Evolutionary conservation across 169 alveolate species (phyloP).

Genomic region (Plasmodium blacklocki): DNA sequence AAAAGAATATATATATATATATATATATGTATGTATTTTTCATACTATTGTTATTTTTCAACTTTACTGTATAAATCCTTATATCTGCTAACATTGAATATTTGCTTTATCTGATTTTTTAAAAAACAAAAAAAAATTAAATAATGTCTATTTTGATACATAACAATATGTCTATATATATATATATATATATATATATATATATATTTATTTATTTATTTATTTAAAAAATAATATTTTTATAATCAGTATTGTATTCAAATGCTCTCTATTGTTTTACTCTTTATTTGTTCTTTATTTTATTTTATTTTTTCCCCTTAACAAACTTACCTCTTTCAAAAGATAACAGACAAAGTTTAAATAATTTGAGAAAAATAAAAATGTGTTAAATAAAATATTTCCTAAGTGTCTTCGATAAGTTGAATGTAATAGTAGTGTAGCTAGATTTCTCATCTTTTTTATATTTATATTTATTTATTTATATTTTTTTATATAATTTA

Average conservation of each 20-base stretch:
- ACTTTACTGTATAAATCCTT: slow-evolving; percentile 39
- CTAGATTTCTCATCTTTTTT: slow-evolving; percentile 43
- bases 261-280: too few relatives aligned
- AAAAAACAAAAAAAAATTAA: neutral
- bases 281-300: too few relatives aligned
- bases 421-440: slow-evolving; percentile 21
- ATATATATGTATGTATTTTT: neutral
- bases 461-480: neutral
- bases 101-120: slow-evolving; percentile 22
- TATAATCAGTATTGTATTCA: neutral
- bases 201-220: neutral
- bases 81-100: slow-evolving; percentile 28
- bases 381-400: slow-evolving; percentile 51
- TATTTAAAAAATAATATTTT: neutral
- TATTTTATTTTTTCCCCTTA: neutral
- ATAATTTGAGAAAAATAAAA: slow-evolving; percentile 64
- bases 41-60: neutral
- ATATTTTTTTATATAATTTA: slow-evolving; percentile 6
- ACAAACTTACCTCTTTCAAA: slow-evolving; percentile 54
- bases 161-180: neutral
- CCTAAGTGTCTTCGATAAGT: slow-evolving; percentile 58
- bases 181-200: slow-evolving; percentile 14
- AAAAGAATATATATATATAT: neutral
- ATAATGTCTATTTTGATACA: neutral
- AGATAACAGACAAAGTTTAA: slow-evolving; percentile 55